Evolutionary conservation across 1,284 basidiomycete genomes (phyloP).

Genomic region (Hypsizygus ulmarius): DNA sequence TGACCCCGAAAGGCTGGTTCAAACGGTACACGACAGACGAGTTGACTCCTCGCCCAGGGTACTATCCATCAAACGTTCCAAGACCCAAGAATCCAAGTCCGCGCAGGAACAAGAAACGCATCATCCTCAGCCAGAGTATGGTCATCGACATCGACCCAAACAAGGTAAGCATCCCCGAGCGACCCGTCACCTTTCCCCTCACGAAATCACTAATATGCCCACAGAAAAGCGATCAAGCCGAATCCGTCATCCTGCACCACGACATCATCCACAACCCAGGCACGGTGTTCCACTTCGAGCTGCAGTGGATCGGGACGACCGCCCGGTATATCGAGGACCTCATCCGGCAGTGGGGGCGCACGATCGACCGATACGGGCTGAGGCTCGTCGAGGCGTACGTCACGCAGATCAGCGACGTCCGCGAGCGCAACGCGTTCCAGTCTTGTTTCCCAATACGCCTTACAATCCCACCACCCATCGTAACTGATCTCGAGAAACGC

Average conservation of each 20-base stretch:
- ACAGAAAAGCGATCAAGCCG: conserved; percentile 82
- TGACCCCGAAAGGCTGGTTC: conserved; percentile 72
- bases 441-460: conserved; percentile 81
- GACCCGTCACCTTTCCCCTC: background rate
- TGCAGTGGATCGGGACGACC: conserved; percentile 96
- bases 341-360: conserved; percentile 80
- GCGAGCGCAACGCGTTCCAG: conserved; percentile 82
- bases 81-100: conserved; percentile 37
- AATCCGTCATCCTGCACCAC: conserved; percentile 84
- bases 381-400: conserved; percentile 93
- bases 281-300: conserved; percentile 92
- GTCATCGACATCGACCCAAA: conserved; percentile 83
- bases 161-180: conserved; percentile 55
- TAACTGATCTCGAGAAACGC: conserved; percentile 66
- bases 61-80: conserved; percentile 38
- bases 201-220: background rate
- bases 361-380: conserved; percentile 88
- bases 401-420: conserved; percentile 81
- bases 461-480: conserved; percentile 68
- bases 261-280: conserved; percentile 91
- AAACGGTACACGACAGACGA: conserved; percentile 43
- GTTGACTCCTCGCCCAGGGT: conserved; percentile 34
- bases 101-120: conserved; percentile 55
- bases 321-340: conserved; percentile 95
- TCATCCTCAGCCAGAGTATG: conserved; percentile 84